These are phyloP conservation scores for Zygoascus bituminiphila DNA, from an alignment of 805 yeast species.

Conservation along the genomic window DNA sequence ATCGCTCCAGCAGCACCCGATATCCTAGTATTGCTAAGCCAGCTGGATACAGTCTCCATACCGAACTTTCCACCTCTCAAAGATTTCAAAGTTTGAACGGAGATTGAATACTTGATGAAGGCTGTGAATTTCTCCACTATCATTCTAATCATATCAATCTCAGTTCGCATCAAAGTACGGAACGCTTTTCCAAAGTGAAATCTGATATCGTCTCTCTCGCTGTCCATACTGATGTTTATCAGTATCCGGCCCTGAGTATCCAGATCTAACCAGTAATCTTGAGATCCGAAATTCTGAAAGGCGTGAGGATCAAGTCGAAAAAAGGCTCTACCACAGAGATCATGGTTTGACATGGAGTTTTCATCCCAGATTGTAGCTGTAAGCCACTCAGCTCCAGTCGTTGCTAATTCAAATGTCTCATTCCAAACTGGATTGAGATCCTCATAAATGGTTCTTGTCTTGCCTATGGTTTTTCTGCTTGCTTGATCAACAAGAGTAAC, in stretches of 20 bases:
- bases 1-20: slow-evolving; percentile 6
- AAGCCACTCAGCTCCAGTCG: slow-evolving; percentile 38
- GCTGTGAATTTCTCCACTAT: slow-evolving; percentile 68
- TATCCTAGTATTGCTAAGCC: slow-evolving; percentile 26
- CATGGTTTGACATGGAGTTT: slow-evolving; percentile 43
- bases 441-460: slow-evolving; percentile 56
- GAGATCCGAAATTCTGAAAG: slow-evolving; percentile 60
- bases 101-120: slow-evolving; percentile 49
- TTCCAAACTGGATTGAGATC: slow-evolving; percentile 75
- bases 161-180: slow-evolving; percentile 52
- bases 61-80: slow-evolving; percentile 28
- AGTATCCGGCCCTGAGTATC: slow-evolving; percentile 62
- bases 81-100: slow-evolving; percentile 47
- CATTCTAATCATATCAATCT: slow-evolving; percentile 56
- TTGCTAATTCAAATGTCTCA: slow-evolving; percentile 64
- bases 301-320: slow-evolving; percentile 53
- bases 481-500: slow-evolving; percentile 54
- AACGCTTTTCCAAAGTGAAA: slow-evolving; percentile 74
- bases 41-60: slow-evolving; percentile 25
- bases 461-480: slow-evolving; percentile 49
- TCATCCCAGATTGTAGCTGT: slow-evolving; percentile 69
- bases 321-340: slow-evolving; percentile 56
- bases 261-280: slow-evolving; percentile 46
- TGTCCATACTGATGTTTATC: slow-evolving; percentile 65
- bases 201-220: slow-evolving; percentile 70